Percentiles rank a stretch among this genome's conserved stretches.
Evolutionary conservation across 768 basidiomycete genomes (phyloP).

Genomic region (Suillus tomentosus): DNA sequence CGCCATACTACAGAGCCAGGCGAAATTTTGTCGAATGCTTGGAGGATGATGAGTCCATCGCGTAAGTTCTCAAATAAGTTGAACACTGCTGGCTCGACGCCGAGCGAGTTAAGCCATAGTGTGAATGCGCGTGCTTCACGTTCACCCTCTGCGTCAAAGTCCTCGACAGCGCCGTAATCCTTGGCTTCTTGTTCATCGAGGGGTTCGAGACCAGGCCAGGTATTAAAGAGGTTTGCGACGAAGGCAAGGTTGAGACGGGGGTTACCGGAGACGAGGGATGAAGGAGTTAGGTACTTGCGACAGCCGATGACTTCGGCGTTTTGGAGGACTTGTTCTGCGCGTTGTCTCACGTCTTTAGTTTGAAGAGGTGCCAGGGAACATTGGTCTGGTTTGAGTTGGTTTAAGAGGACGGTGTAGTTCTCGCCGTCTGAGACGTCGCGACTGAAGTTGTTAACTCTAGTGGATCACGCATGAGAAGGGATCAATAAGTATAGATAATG

Average conservation of each 20-base stretch:
- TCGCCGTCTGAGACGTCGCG: constrained; percentile 97
- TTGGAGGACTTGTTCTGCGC: constrained; percentile 92
- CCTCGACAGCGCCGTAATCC: constrained; percentile 86
- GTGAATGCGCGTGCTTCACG: constrained; percentile 98
- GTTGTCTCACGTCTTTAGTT: constrained; percentile 75
- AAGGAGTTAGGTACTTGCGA: constrained; percentile 92
- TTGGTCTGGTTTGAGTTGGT: constrained; percentile 93
- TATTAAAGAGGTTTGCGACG: constrained; percentile 99
- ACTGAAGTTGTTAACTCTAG: constrained; percentile 96
- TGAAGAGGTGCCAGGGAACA: constrained; percentile 92
- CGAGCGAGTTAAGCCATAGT: constrained; percentile 96
- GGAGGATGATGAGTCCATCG: constrained; percentile 88
- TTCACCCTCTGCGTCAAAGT: constrained; percentile 99
- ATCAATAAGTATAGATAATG: background rate
- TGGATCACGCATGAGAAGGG: constrained; percentile 6
- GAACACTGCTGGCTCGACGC: constrained; percentile 94
- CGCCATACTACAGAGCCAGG: constrained; percentile 95
- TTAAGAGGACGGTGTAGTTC: constrained; percentile 94
- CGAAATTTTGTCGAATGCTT: constrained; percentile 94
- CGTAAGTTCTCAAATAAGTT: constrained; percentile 96
- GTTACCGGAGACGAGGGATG: constrained; percentile 91
- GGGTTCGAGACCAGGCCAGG: constrained; percentile 90
- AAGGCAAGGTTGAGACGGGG: constrained; percentile 97
- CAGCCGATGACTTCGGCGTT: constrained; percentile 94
- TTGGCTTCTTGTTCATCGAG: constrained; percentile 94